Conservation (phyloP, 192 early-diverging fungal species). For the Coemansia sp. region DNA sequence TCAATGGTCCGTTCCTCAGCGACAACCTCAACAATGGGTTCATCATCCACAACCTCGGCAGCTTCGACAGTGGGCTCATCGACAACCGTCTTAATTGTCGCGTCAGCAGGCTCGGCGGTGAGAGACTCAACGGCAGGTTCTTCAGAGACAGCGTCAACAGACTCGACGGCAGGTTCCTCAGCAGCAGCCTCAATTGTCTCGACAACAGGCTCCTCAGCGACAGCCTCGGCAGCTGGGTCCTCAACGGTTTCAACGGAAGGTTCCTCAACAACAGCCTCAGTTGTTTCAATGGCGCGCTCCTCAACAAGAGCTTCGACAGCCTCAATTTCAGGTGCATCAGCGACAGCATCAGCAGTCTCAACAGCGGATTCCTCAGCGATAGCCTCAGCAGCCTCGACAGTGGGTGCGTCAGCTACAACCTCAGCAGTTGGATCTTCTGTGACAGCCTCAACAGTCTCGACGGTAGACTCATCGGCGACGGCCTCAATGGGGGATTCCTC, state of each 20-base stretch:
- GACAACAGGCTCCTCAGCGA: neutral
- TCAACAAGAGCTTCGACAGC: neutral
- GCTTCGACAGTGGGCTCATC: neutral
- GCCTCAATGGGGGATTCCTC: no score
- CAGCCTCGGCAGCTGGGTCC: no score
- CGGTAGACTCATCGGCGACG: no score
- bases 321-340: neutral
- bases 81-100: no score
- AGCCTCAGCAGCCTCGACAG: neutral
- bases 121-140: no score
- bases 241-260: neutral
- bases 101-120: no score
- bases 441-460: neutral
- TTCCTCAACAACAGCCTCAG: neutral
- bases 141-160: no score
- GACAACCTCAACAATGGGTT: no score
- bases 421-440: neutral
- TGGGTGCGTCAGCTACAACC: no score
- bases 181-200: neutral
- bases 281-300: neutral
- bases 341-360: neutral
- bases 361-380: neutral
- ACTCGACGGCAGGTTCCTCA: no score
- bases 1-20: no score
- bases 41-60: neutral